Conservation (phyloP, 768 basidiomycete genomes). For the Boletus pseudopeckii region DNA sequence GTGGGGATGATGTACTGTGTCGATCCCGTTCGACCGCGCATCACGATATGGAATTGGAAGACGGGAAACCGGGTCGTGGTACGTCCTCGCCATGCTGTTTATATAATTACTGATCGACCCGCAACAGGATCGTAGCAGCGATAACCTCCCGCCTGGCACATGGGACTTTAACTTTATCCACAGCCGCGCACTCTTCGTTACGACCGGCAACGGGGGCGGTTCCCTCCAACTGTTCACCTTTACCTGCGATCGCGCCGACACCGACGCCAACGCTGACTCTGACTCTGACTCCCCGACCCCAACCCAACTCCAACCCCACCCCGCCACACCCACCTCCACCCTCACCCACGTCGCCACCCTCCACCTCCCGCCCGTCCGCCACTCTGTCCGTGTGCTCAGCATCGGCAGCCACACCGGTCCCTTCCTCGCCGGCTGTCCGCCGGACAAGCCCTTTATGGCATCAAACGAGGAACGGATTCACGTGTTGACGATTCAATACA, state of each 20-base stretch:
- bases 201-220: constrained; percentile 33
- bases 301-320: background rate
- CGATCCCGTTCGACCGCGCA: constrained; percentile 22
- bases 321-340: background rate
- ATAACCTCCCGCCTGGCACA: constrained; percentile 24
- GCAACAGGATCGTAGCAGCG: constrained; percentile 28
- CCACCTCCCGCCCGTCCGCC: constrained; percentile 9
- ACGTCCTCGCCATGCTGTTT: constrained; percentile 11
- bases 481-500: constrained; percentile 26
- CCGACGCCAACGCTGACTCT: background rate
- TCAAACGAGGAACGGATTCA: constrained; percentile 23
- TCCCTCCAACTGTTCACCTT: constrained; percentile 45
- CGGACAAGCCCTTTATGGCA: constrained; percentile 25
- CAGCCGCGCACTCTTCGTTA: constrained; percentile 41
- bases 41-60: constrained; percentile 51
- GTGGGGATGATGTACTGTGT: constrained; percentile 46
- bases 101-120: background rate
- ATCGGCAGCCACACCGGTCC: constrained; percentile 34
- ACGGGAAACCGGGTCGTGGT: constrained; percentile 36
- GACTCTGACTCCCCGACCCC: background rate
- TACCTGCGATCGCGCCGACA: constrained; percentile 6
- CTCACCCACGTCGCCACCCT: constrained; percentile 21
- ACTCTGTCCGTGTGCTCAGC: constrained; percentile 11
- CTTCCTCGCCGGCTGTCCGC: constrained; percentile 26
- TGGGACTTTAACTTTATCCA: constrained; percentile 50